A percentile compares a stretch with the other conserved stretches of the same genome.
These are phyloP conservation scores for Solanum megistacrolobum DNA, from an alignment of 257 asterid species.

Conservation along the genomic window DNA sequence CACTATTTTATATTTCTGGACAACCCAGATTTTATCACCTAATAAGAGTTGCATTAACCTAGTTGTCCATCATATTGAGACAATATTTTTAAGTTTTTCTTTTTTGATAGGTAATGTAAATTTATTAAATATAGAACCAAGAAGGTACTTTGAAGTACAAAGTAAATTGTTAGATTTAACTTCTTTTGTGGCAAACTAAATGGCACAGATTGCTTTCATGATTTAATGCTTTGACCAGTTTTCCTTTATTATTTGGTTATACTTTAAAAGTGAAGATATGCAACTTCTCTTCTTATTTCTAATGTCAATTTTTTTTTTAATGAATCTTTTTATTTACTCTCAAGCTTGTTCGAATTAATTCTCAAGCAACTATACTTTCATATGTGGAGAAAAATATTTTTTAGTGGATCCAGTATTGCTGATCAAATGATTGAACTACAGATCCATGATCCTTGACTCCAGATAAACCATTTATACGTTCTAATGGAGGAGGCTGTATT, in stretches of 20 bases:
- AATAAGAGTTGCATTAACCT: neutral
- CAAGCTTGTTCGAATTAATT: neutral
- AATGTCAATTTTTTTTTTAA: neutral
- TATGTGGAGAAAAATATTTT: neutral
- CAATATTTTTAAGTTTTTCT: neutral
- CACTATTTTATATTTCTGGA: neutral
- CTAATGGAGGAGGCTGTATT: neutral
- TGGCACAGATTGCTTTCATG: neutral
- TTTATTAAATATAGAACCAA: neutral
- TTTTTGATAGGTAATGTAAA: neutral
- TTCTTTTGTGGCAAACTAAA: neutral
- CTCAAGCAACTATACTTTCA: neutral
- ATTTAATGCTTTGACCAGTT: neutral
- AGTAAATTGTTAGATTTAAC: neutral
- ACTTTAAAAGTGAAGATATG: neutral
- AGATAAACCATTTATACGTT: neutral
- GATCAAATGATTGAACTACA: neutral
- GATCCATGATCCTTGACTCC: neutral
- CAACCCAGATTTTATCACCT: neutral
- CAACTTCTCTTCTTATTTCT: neutral
- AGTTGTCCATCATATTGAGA: neutral
- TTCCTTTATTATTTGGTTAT: neutral
- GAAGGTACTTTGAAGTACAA: neutral
- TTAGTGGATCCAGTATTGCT: neutral
- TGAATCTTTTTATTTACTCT: neutral